Percentiles rank a stretch among this genome's conserved stretches.
Evolutionary conservation across 2,329 filamentous ascomycete species (phyloP).

Genomic region (Botryotinia convoluta): DNA sequence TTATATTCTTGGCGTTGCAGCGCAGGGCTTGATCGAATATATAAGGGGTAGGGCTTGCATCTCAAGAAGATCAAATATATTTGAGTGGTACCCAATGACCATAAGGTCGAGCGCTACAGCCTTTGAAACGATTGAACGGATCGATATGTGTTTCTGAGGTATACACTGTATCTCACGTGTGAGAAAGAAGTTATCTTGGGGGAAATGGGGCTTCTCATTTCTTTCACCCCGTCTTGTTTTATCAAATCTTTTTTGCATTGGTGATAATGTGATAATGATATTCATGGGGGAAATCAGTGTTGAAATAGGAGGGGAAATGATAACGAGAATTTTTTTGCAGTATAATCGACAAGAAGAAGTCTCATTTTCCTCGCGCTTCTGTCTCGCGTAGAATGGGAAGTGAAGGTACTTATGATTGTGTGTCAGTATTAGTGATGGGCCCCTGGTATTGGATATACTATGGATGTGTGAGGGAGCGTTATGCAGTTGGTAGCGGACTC

Average conservation of each 20-base stretch:
- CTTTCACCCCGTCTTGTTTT: background rate
- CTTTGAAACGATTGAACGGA: background rate
- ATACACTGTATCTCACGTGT: background rate
- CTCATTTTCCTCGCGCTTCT: background rate
- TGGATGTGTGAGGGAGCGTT: background rate
- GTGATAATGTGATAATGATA: background rate
- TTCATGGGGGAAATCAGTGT: background rate
- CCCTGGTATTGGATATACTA: background rate
- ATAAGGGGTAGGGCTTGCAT: background rate
- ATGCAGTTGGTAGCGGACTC: background rate
- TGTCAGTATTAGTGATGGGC: no score
- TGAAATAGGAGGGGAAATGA: background rate
- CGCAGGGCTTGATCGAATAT: background rate
- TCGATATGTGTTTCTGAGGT: background rate
- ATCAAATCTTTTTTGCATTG: accelerated
- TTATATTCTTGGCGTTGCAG: background rate
- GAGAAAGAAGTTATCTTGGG: background rate
- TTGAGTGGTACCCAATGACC: background rate
- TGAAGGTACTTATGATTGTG: background rate
- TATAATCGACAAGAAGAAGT: background rate
- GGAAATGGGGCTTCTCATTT: no score
- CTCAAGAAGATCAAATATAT: background rate
- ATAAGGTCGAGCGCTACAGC: background rate
- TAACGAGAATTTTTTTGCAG: background rate
- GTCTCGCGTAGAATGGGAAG: background rate